Evolutionary conservation across 805 yeast genomes (phyloP).

Genomic region (Phaffomyces thermotolerans): DNA sequence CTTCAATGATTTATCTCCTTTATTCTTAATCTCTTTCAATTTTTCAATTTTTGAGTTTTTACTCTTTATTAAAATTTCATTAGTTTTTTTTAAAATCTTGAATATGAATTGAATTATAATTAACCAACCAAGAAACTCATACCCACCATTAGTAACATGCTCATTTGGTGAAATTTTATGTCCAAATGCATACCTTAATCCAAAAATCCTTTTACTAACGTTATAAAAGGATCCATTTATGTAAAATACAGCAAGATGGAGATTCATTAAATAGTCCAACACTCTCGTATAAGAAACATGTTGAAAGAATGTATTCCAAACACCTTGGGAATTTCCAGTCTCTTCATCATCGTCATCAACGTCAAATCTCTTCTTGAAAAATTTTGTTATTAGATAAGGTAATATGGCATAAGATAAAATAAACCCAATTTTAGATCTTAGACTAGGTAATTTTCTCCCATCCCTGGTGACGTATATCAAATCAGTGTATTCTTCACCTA

Average conservation of each 20-base stretch:
- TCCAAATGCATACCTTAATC: constrained; percentile 71
- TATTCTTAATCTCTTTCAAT: not conserved
- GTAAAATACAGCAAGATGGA: constrained; percentile 79
- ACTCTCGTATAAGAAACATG: constrained; percentile 36
- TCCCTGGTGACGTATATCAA: constrained; percentile 51
- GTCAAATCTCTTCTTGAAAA: constrained; percentile 11
- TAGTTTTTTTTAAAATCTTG: constrained; percentile 24
- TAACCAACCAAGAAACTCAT: constrained; percentile 66
- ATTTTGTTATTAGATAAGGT: constrained; percentile 45
- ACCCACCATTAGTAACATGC: constrained; percentile 45
- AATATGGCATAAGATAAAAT: constrained; percentile 52
- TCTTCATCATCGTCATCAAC: constrained; percentile 11
- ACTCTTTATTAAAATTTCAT: constrained; percentile 1
- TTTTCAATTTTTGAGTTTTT: not conserved
- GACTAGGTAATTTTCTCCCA: constrained; percentile 44
- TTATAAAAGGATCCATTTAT: constrained; percentile 78
- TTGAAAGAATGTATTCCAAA: not conserved
- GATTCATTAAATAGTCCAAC: constrained; percentile 47
- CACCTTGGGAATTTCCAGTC: too few relatives aligned
- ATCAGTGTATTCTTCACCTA: constrained; percentile 95
- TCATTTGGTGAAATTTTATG: constrained; percentile 44
- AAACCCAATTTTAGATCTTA: constrained; percentile 46
- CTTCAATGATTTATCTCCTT: not conserved
- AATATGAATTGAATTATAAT: constrained; percentile 47
- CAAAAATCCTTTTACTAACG: constrained; percentile 67